These are phyloP conservation scores for Teratosphaeria pseudoeucalypti DNA, from an alignment of 2,329 filamentous ascomycete genomes.

Conservation along the genomic window DNA sequence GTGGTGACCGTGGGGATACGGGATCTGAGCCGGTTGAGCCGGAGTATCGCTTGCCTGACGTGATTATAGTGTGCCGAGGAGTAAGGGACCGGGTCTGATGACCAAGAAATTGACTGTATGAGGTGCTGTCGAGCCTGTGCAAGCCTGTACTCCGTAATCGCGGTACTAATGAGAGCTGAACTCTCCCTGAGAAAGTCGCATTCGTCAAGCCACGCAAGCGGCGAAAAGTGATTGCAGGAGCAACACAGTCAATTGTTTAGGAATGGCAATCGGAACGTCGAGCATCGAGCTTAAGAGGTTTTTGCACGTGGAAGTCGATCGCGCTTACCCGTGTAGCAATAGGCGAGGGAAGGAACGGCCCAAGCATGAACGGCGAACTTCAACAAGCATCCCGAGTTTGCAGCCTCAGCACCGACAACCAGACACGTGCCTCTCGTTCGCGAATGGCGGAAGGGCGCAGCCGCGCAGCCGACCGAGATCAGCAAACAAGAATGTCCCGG, in stretches of 20 bases:
- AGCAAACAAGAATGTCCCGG: not conserved
- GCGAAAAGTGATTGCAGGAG: not conserved
- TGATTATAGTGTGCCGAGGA: not conserved
- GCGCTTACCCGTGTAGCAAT: not conserved
- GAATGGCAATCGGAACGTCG: not conserved
- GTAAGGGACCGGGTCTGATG: not conserved
- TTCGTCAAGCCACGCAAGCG: not conserved
- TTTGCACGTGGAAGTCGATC: not conserved
- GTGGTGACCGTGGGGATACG: not conserved
- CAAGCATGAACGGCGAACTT: not conserved
- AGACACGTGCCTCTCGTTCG: not conserved
- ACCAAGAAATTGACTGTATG: not conserved
- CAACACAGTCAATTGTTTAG: not conserved
- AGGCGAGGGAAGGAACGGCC: not conserved
- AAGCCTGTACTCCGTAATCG: not conserved
- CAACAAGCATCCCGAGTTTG: not conserved
- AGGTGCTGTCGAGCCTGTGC: not conserved
- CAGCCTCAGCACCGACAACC: not conserved
- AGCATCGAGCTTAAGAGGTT: not conserved
- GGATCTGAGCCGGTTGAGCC: not conserved
- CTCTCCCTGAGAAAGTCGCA: not conserved
- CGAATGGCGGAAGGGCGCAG: not conserved
- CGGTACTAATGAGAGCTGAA: not conserved
- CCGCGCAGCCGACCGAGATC: not conserved
- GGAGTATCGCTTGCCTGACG: not conserved